Evolutionary conservation across 495 filamentous ascomycete genomes (phyloP).

Genomic region (Neurospora intermedia): DNA sequence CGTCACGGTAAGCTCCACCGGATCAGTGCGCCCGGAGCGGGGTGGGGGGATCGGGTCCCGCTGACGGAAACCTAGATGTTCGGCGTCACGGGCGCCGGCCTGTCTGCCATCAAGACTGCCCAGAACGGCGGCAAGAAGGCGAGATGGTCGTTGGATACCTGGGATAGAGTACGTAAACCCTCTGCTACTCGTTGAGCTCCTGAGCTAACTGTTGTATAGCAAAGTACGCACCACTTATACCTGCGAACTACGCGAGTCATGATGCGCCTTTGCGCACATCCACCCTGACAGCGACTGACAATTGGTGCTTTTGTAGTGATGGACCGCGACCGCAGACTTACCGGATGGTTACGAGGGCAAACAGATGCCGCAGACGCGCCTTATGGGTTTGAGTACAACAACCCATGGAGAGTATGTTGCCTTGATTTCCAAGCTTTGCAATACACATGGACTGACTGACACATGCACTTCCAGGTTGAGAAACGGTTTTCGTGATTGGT

Average conservation of each 20-base stretch:
- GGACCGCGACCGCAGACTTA: slow-evolving; percentile 86
- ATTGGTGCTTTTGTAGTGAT: slow-evolving; percentile 61
- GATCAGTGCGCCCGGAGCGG: slow-evolving; percentile 10
- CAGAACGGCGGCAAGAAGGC: slow-evolving; percentile 82
- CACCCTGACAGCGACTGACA: slow-evolving; percentile 13
- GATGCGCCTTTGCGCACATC: slow-evolving; percentile 2
- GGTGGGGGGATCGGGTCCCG: slow-evolving; percentile 8
- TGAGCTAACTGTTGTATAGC: slow-evolving; percentile 41
- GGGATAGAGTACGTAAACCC: slow-evolving; percentile 72
- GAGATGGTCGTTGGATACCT: slow-evolving; percentile 76
- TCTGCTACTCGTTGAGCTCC: neutral
- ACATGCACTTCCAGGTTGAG: slow-evolving; percentile 31
- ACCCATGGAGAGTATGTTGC: slow-evolving; percentile 68
- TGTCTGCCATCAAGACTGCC: slow-evolving; percentile 62
- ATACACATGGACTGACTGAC: slow-evolving; percentile 11
- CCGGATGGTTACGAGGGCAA: slow-evolving; percentile 76
- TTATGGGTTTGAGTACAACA: slow-evolving; percentile 83
- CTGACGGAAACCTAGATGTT: slow-evolving; percentile 63
- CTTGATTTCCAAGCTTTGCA: no score
- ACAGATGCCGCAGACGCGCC: slow-evolving; percentile 70
- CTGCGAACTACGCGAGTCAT: neutral
- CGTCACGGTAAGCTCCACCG: slow-evolving; percentile 51
- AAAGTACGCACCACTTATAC: slow-evolving; percentile 50
- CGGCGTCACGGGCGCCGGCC: slow-evolving; percentile 63
- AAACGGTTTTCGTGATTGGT: slow-evolving; percentile 30